Evolutionary conservation across 495 filamentous ascomycete species (phyloP), one percentile per base, ranked within the genome.

Genomic region (Penicillium pulvis): DNA sequence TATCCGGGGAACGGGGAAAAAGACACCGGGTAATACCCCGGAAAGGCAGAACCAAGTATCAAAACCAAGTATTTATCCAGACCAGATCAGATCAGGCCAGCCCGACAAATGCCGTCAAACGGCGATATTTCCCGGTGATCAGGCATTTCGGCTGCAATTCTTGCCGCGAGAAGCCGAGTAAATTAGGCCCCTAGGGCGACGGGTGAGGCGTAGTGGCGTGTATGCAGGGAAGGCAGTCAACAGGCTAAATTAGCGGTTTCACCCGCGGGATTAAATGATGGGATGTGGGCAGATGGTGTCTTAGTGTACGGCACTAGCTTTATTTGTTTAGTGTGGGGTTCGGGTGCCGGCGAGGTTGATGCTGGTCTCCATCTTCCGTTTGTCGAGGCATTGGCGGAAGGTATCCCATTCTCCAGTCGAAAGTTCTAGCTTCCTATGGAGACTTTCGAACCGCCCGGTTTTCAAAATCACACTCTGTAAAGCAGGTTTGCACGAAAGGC

Each of bases 161-260:
- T 45, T 10, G 8, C n/a, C 4, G n/a, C 28, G 28, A 28, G 28
- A 28, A 28, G 28, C 28, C 28, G 28, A 28, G 6, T 28, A 4
- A 28, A 28, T 28, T 20, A 3, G 14, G 16, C 31, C 7, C 30
- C 48, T 28, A 35, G 30, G 48, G 48, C 31, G 17, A 30, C 49
- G 49, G 49, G 9, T 30, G 31, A 52, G 49, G 49, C 30, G 49
- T 52, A 17, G 35, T 50, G 30, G 47, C 35, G 19, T 39, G 49
- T 49, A 14, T 33, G 26, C 26, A 31, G 12, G 46, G 26, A 9
- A 30, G 14, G 1, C n/a, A 28, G 28, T 28, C 28, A 28, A 51
- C 47, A 55, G 58, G 58, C 58, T 61, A 61, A 61, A 61, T 56
- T 20, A 19, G 48, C 3, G 39, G 16, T 31, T 60, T 56, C 58